Base-by-base conservation (phyloP, 2,329 filamentous ascomycete genomes). In the Coleophoma crateriformis region DNA sequence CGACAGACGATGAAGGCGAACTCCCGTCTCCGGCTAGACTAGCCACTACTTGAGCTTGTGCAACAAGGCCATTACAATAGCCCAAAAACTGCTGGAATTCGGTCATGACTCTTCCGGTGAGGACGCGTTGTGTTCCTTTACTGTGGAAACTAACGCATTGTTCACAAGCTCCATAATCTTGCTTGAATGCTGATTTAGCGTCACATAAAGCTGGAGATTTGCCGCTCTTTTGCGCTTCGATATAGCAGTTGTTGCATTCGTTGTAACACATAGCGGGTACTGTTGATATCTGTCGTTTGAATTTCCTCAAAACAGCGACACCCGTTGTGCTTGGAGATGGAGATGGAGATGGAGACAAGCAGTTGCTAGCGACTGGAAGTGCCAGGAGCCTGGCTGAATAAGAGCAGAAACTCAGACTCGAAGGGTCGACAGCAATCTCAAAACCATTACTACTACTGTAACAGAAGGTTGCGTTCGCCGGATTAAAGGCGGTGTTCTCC, bases 211-310 rank as follows among this genome's bases (percentile, higher is more conserved):
- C n/a, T 7, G 39, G 15, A 12, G 47, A 38, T 33, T 48, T 48
- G 3, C 47, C 47, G 2, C 8, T 44, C 7, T 37, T 33, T 41
- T 48, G 17, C 19, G 47, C 47, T 6, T 48, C 47, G 10, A 48
- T 12, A n/a, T 32, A 32, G 40, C 47, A 48, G 19, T 43, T 44
- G 19, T 48, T 48, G 15, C 47, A 48, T 48, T 48, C 47, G 32
- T 48, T 48, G 33, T 43, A 48, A 33, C 47, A 48, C 38, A 48
- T 44, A 7, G 47, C 13, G 34, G 47, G 47, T 7, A 44, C 32
- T 4, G 38, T 34, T 13, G 38, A 15, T n/a, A 27, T 19, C 14
- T 45, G 19, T n/a, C 47, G 5, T n/a, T n/a, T 38, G 8, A 37
- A 37, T 15, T 44, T 7, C 3, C 5, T 38, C 12, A 7, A 3